These are phyloP conservation scores for Rhinocladiella mackenziei DNA, from an alignment of 2,329 filamentous ascomycete species.

Conservation along the genomic window DNA sequence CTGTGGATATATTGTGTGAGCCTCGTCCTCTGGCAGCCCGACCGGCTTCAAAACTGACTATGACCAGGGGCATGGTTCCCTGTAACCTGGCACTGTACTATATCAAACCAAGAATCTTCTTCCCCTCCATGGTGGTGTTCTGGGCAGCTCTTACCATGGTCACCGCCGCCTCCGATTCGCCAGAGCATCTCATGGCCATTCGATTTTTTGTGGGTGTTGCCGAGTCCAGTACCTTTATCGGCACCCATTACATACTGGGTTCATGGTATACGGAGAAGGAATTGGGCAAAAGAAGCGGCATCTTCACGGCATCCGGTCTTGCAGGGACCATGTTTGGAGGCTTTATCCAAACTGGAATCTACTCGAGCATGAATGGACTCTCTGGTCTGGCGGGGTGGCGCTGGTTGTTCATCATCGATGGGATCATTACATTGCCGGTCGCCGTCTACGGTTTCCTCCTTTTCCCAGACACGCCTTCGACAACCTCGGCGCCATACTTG, in stretches of 20 bases:
- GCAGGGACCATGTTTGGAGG: constrained; percentile 52
- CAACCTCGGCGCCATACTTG: constrained; percentile 37
- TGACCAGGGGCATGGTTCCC: constrained; percentile 31
- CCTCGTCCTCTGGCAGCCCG: not conserved
- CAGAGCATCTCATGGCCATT: constrained; percentile 24
- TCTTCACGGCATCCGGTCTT: constrained; percentile 36
- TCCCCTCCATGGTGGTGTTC: constrained; percentile 33
- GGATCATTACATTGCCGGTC: constrained; percentile 42
- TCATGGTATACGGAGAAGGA: constrained; percentile 32
- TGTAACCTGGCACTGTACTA: constrained; percentile 34
- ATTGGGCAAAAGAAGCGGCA: constrained; percentile 37
- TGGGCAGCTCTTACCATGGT: constrained; percentile 34
- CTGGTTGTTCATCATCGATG: constrained; percentile 41
- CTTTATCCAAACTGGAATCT: constrained; percentile 53
- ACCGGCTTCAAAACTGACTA: not conserved
- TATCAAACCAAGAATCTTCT: constrained; percentile 33
- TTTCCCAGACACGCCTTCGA: constrained; percentile 39
- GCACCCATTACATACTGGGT: constrained; percentile 35
- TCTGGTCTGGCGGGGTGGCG: constrained; percentile 46
- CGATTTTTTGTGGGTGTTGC: constrained; percentile 25
- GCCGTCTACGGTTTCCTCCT: constrained; percentile 43
- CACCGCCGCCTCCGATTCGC: constrained; percentile 16
- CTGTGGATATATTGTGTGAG: constrained; percentile 22
- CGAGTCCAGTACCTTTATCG: constrained; percentile 16
- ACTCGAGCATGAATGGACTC: constrained; percentile 50